phyloP scores from a whole-genome alignment of 768 basidiomycete genomes.

The Suillus sp. region DNA sequence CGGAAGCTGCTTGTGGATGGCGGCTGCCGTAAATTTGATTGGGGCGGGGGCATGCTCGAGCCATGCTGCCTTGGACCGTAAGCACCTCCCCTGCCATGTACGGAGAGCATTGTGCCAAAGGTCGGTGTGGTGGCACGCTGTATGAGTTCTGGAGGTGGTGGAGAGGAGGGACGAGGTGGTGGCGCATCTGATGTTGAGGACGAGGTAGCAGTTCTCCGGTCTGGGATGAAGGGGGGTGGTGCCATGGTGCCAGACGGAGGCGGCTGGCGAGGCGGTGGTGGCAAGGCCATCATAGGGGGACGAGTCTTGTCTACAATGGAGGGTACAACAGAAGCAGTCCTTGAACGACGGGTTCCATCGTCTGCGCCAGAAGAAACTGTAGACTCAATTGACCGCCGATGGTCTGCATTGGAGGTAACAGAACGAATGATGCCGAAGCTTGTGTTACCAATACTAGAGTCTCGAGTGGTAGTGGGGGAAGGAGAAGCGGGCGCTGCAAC shows the following conservation, averaged over 20 bases:
- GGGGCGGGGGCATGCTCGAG: conserved; percentile 75
- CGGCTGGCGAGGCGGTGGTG: conserved; percentile 75
- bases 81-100: conserved; percentile 49
- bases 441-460: conserved; percentile 46
- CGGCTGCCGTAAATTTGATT: conserved; percentile 63
- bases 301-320: conserved; percentile 71
- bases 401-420: conserved; percentile 57
- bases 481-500: conserved; percentile 28
- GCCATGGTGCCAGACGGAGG: conserved; percentile 73
- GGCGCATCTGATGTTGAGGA: conserved; percentile 58
- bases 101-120: conserved; percentile 62
- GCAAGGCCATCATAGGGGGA: conserved; percentile 83
- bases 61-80: conserved; percentile 61
- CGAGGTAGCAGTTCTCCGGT: conserved; percentile 51
- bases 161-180: conserved; percentile 88
- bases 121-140: conserved; percentile 89
- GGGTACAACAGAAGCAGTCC: conserved; percentile 60
- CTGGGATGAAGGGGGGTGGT: conserved; percentile 78
- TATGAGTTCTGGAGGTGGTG: conserved; percentile 90
- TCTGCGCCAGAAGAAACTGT: conserved; percentile 54
- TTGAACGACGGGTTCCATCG: conserved; percentile 52
- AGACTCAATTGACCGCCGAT: conserved; percentile 75
- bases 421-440: conserved; percentile 46
- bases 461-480: conserved; percentile 47
- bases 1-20: conserved; percentile 85